Conservation (phyloP, 768 basidiomycete species). For the Mycena venus region DNA sequence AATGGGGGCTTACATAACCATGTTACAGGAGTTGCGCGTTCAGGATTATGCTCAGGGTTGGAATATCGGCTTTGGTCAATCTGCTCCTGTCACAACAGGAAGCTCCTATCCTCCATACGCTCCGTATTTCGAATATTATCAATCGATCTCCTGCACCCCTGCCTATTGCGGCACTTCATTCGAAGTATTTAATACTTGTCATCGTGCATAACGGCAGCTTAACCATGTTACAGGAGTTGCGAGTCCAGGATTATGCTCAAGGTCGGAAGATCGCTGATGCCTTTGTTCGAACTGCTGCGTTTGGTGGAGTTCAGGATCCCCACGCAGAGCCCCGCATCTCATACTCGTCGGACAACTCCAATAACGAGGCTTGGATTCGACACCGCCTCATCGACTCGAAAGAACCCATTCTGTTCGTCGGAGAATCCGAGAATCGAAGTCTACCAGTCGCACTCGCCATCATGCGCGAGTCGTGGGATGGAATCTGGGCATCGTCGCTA, state of each 20-base stretch:
- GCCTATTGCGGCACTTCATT: slow-evolving; percentile 83
- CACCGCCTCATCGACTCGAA: too few species aligned
- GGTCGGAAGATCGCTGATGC: slow-evolving; percentile 79
- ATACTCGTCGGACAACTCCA: too few species aligned
- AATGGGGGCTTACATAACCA: slow-evolving; percentile 31
- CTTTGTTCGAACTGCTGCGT: slow-evolving; percentile 68
- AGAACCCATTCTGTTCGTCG: too few species aligned
- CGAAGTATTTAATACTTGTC: slow-evolving; percentile 62
- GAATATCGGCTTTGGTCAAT: neutral
- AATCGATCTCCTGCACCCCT: slow-evolving; percentile 85
- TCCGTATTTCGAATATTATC: slow-evolving; percentile 79
- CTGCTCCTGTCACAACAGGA: slow-evolving; percentile 82
- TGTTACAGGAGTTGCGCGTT: too few species aligned
- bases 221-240: too few species aligned
- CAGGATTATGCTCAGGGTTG: too few species aligned
- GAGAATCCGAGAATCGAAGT: too few species aligned
- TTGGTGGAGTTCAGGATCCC: slow-evolving; percentile 46
- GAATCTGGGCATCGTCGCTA: slow-evolving; percentile 1
- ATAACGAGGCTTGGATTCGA: too few species aligned
- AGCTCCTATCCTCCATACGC: too few species aligned
- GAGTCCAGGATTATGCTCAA: slow-evolving; percentile 81
- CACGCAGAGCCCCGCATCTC: too few species aligned
- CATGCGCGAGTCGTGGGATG: slow-evolving; percentile 10
- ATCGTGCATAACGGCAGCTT: slow-evolving; percentile 19
- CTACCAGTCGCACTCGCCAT: too few species aligned